Evolutionary conservation across 192 early-diverging fungal genomes (phyloP).

Genomic region (Podila horticola): DNA sequence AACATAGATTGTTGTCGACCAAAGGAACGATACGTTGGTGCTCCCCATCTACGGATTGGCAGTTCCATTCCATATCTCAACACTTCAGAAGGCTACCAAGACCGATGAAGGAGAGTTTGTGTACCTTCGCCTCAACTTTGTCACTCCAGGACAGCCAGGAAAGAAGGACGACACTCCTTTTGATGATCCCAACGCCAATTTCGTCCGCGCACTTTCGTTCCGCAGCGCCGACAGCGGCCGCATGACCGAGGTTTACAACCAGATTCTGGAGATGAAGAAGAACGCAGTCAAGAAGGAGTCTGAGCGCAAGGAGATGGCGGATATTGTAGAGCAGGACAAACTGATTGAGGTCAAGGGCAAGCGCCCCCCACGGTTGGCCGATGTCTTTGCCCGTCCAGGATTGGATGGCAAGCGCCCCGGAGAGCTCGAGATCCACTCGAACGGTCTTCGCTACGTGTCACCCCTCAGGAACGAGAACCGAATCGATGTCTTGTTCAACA

Average conservation of each 20-base stretch:
- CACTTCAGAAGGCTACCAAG: slow-evolving; percentile 94
- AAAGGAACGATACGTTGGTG: slow-evolving; percentile 86
- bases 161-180: slow-evolving; percentile 92
- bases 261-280: slow-evolving; percentile 94
- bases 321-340: slow-evolving; percentile 94
- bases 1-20: slow-evolving; percentile 89
- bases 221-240: slow-evolving; percentile 85
- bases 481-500: slow-evolving; percentile 94
- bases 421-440: slow-evolving; percentile 96
- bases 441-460: slow-evolving; percentile 93
- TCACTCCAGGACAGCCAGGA: slow-evolving; percentile 93
- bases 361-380: slow-evolving; percentile 77
- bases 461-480: slow-evolving; percentile 75
- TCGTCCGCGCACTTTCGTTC: slow-evolving; percentile 93
- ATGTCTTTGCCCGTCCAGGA: slow-evolving; percentile 94
- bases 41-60: slow-evolving; percentile 95
- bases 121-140: slow-evolving; percentile 93
- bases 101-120: slow-evolving; percentile 93
- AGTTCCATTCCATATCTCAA: slow-evolving; percentile 98
- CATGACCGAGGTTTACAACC: slow-evolving; percentile 86
- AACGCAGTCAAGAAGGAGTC: slow-evolving; percentile 91
- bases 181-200: slow-evolving; percentile 88
- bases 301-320: slow-evolving; percentile 95
- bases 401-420: slow-evolving; percentile 93
- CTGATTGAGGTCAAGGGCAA: slow-evolving; percentile 80